Evolutionary conservation across 2,329 filamentous ascomycete species (phyloP), one percentile per base, ranked within the genome.

Genomic region (Neonectria faginata): DNA sequence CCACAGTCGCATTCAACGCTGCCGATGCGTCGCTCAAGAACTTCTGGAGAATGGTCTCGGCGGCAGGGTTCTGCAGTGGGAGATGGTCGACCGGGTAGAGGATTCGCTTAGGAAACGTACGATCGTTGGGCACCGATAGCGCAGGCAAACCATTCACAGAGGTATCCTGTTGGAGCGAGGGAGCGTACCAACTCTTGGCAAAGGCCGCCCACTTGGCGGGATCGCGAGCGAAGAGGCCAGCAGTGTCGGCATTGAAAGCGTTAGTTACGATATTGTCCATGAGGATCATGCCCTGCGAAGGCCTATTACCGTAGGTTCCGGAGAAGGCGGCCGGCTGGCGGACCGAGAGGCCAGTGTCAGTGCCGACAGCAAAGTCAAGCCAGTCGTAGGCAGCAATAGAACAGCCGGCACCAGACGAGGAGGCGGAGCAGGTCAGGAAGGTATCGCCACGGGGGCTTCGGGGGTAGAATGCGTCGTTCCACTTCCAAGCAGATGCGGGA

Each of bases 101-200:
- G n/a, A 52, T 22, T 8, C 50, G 50, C 31, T 52, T 36, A 16
- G 50, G 50, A 52, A 52, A 50, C 16, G 47, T 50, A 25, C 47
- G 47, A n/a, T 29, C 47, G 47, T 50, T 27, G 22, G 47, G 47
- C 16, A 50, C 47, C 12, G 47, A 50, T 12, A 50, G 14, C 8
- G 22, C 16, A 27, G 47, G 47, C 22, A 50, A n/a, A 12, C 47
- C 25, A 12, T 50, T 50, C 25, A 50, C 16, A 16, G 25, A 50
- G 8, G 22, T 14, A 6, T 31, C 25, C 27, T 50, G 47, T 18
- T 31, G 25, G 16, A 50, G 27, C 22, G 47, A 50, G 12, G 47
- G 47, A 50, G 16, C 47, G 27, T 50, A 50, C 47, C 47, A 50
- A 5, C 6, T 27, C 47, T 50, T 50, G 22, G 47, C 47, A 29